phyloP scores from a whole-genome alignment of 2,329 filamentous ascomycete species.

The Apiospora pterosperma region DNA sequence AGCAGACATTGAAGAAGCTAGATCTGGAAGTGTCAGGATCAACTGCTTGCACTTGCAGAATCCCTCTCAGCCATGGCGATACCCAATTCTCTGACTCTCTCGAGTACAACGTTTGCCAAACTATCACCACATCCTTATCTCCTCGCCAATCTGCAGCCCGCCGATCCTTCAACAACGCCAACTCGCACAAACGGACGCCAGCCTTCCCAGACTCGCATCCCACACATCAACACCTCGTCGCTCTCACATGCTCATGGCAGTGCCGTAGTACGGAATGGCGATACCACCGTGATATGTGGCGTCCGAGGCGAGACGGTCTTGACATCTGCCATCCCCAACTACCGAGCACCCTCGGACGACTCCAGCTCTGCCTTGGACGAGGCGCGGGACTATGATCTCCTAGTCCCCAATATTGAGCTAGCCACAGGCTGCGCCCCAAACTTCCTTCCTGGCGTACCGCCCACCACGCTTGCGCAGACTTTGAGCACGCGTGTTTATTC shows the following conservation, averaged over 20 bases:
- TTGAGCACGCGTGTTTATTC: conserved; percentile 77
- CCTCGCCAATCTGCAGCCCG: conserved; percentile 76
- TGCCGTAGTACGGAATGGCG: conserved; percentile 80
- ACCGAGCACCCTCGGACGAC: conserved; percentile 42
- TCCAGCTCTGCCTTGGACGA: conserved; percentile 37
- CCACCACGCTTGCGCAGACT: conserved; percentile 75
- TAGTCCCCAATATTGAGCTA: conserved; percentile 92
- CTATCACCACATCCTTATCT: conserved; percentile 87
- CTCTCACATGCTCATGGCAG: conserved; percentile 88
- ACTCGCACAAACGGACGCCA: conserved; percentile 79
- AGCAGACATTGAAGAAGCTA: neutral
- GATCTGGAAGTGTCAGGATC: neutral
- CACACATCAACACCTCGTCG: conserved; percentile 78
- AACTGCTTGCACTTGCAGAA: neutral
- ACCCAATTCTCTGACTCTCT: conserved; percentile 41
- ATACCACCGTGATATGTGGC: conserved; percentile 93
- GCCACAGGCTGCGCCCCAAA: conserved; percentile 85
- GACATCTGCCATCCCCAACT: conserved; percentile 69
- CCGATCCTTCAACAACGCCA: conserved; percentile 46
- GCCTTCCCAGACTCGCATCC: conserved; percentile 64
- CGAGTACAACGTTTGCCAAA: conserved; percentile 77
- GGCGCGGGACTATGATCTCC: conserved; percentile 62
- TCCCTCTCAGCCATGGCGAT: conserved; percentile 26
- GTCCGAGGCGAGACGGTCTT: conserved; percentile 82
- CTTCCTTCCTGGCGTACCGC: conserved; percentile 80